These are phyloP conservation scores for Avicennia marina DNA, from an alignment of 257 asterid species.

Conservation along the genomic window DNA sequence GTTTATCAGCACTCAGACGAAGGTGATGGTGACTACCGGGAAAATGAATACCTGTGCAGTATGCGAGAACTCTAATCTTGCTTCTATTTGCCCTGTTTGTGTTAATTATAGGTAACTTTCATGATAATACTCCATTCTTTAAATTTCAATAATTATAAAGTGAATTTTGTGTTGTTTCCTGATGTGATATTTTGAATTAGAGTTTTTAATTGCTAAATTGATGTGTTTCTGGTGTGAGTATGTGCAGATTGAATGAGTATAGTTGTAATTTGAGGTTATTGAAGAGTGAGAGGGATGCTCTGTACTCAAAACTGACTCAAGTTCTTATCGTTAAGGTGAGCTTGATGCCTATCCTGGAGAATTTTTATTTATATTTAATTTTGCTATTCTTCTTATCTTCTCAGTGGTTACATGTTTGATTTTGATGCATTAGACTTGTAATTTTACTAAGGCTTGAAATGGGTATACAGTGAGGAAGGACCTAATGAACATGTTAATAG, in stretches of 20 bases:
- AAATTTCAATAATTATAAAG: not conserved
- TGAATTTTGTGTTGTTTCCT: conserved; percentile 4
- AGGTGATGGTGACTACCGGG: conserved; percentile 44
- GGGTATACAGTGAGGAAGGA: no score
- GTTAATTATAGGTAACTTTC: conserved; percentile 69
- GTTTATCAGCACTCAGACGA: no score
- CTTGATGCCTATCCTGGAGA: no score
- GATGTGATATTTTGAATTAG: not conserved
- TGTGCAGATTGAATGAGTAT: conserved; percentile 66
- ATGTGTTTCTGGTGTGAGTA: conserved; percentile 13
- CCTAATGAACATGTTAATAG: no score
- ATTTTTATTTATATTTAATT: no score
- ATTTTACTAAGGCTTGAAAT: no score
- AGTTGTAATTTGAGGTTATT: conserved; percentile 43
- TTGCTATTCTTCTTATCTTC: no score
- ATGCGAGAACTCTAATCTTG: conserved; percentile 78
- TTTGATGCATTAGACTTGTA: no score
- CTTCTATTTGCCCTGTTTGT: conserved; percentile 79
- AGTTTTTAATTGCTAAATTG: conserved; percentile 1
- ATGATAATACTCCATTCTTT: not conserved
- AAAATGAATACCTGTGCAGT: conserved; percentile 63
- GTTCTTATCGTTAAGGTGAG: conserved; percentile 74
- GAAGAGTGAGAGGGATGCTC: conserved; percentile 65
- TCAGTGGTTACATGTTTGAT: no score
- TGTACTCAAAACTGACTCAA: conserved; percentile 63